Conservation (phyloP, 352 stramenopile species). For the Pythium guiyangense region DNA sequence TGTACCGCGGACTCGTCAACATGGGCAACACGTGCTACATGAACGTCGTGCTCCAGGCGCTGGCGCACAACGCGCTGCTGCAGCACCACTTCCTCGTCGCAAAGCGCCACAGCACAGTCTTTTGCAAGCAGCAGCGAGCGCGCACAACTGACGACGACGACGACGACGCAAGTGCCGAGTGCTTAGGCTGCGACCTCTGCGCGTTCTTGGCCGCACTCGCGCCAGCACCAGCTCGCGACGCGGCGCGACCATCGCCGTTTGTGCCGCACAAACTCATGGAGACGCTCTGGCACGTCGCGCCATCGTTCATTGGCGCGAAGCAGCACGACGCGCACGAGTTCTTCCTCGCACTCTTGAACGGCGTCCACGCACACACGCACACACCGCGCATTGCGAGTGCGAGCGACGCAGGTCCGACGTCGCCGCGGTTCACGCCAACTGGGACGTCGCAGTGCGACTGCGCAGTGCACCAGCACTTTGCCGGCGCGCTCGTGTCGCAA, state of each 20-base stretch:
- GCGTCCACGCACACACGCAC: slow-evolving; percentile 57
- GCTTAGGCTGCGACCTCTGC: slow-evolving; percentile 58
- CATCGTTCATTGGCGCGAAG: slow-evolving; percentile 45
- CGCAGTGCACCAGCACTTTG: slow-evolving; percentile 67
- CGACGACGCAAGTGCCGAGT: slow-evolving; percentile 20
- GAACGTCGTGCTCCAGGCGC: slow-evolving; percentile 71
- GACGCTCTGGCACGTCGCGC: slow-evolving; percentile 49
- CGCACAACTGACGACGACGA: not conserved
- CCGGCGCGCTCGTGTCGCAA: slow-evolving; percentile 53
- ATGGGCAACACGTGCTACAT: slow-evolving; percentile 87
- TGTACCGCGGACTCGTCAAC: slow-evolving; percentile 63
- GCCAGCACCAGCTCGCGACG: slow-evolving; percentile 6
- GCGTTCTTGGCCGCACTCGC: slow-evolving; percentile 36
- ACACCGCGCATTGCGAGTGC: slow-evolving; percentile 16
- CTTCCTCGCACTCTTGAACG: slow-evolving; percentile 56
- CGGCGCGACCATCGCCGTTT: slow-evolving; percentile 29
- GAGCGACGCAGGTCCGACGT: slow-evolving; percentile 26
- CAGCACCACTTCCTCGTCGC: slow-evolving; percentile 70
- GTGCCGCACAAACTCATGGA: slow-evolving; percentile 59
- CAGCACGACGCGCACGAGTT: slow-evolving; percentile 82
- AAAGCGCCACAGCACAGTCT: slow-evolving; percentile 51
- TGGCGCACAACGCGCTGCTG: slow-evolving; percentile 66
- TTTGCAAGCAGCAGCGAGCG: slow-evolving; percentile 31
- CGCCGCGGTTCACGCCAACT: slow-evolving; percentile 51
- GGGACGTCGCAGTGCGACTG: slow-evolving; percentile 66